Base-by-base conservation (phyloP, 2,329 filamentous ascomycete genomes). In the Aspergillus sp. region DNA sequence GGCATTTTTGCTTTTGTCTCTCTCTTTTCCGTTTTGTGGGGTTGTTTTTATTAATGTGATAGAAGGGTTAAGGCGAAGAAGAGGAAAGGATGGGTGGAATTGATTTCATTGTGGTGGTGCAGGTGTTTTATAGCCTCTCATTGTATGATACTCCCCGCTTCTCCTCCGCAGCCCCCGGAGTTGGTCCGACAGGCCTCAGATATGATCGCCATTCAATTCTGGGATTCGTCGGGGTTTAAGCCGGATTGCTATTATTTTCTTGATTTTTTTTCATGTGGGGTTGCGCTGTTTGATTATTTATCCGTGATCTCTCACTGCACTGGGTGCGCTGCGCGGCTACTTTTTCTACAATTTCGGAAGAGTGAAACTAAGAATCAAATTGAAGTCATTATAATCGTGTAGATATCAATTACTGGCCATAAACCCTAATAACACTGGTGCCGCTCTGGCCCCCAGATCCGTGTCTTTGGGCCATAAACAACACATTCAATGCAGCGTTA, bases 401-500 rank as follows among this genome's bases (percentile, higher is more conserved):
- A 37, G 35, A 37, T 15, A 37, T 6, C 2, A 37, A 37, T 11
- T 49, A 55, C 53, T 35, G 43, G 19, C 68, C 70, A 68, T 70
- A 76, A 17, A 69, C 63, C 35, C 68, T 67, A 31, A 75, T 65
- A 48, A 76, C 70, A 47, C 68, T 71, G 6, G 70, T 66, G 37
- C 68, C 70, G 2, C 67, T 64, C 55, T 68, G 64, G 3, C 47
- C 64, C 7, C 73, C 74, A 4, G 66, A 57, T 6, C 73, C 74
- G n/a, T 64, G 59, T 37, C 65, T 62, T 59, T 69, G 66, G 2
- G 73, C 72, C 61, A 72, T 52, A 23, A 67, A 64, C 52, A 77
- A 62, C 50, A 73, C 63, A 56, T 57, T 73, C 62, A 77, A 55
- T 37, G 75, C 72, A 43, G 69, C 68, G 63, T 72, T 76, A 5